Percentiles rank a stretch among this genome's conserved stretches.
Evolutionary conservation across 202 grass and related monocot species (phyloP).

Genomic region (Bolboschoenoplectus hybrid): DNA sequence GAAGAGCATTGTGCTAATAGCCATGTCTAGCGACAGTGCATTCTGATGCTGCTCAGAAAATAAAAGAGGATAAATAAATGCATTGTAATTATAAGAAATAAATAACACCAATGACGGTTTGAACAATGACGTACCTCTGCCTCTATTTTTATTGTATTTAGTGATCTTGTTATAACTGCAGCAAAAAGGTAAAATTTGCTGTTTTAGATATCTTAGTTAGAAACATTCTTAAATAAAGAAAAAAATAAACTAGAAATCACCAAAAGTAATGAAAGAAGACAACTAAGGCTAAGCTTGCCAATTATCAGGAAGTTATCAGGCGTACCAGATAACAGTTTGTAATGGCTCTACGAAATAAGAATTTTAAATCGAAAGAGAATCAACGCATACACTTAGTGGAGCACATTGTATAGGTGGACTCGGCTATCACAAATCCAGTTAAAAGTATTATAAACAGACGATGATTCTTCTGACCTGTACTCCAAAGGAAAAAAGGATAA

Average conservation of each 20-base stretch:
- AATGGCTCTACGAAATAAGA: slow-evolving; percentile 5
- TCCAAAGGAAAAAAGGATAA: slow-evolving; percentile 31
- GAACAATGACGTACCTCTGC: slow-evolving; percentile 57
- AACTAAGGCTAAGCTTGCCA: background rate
- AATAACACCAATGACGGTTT: background rate
- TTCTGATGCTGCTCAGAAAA: slow-evolving; percentile 62
- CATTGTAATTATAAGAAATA: slow-evolving; percentile 38
- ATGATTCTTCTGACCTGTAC: slow-evolving; percentile 85
- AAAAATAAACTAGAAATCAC: background rate
- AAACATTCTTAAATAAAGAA: background rate
- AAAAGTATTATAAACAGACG: slow-evolving; percentile 84
- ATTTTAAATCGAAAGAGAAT: slow-evolving; percentile 36
- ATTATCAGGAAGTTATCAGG: background rate
- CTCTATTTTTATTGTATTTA: slow-evolving; percentile 65
- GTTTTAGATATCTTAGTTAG: background rate
- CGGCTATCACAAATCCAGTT: slow-evolving; percentile 90
- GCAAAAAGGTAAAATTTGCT: slow-evolving; percentile 24
- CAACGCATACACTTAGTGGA: slow-evolving; percentile 77
- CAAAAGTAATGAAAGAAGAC: background rate
- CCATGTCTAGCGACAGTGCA: slow-evolving; percentile 64
- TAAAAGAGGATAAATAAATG: slow-evolving; percentile 27
- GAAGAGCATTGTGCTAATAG: slow-evolving; percentile 93
- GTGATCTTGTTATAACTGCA: slow-evolving; percentile 78
- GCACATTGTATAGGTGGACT: slow-evolving; percentile 93
- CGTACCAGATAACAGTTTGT: background rate